Percentiles rank a stretch among this genome's conserved stretches.
These are phyloP conservation scores for Arabidopsis lyrata DNA, from an alignment of 441 rosid species.

Conservation along the genomic window DNA sequence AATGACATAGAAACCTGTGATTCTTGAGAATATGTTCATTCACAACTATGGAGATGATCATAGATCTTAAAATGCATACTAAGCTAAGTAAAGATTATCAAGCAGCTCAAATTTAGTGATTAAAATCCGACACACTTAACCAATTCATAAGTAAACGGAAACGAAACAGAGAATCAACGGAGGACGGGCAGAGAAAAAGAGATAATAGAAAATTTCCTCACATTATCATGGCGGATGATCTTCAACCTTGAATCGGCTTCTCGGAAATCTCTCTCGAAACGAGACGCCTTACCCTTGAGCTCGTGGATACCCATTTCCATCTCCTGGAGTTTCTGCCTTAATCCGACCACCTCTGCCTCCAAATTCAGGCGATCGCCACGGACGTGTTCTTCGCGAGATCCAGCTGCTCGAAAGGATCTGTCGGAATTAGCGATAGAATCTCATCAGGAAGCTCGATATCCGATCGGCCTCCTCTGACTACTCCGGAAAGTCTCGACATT, in stretches of 20 bases:
- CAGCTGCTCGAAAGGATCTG: slow-evolving; percentile 83
- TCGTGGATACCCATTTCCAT: slow-evolving; percentile 61
- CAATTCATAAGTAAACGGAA: too few species aligned
- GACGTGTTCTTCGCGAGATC: slow-evolving; percentile 93
- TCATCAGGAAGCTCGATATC: slow-evolving; percentile 71
- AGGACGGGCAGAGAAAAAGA: too few species aligned
- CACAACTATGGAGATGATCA: not conserved
- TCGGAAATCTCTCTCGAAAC: slow-evolving; percentile 53
- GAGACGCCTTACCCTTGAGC: slow-evolving; percentile 55
- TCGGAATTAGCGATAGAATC: slow-evolving; percentile 69
- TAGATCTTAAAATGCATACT: not conserved
- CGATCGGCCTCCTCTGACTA: slow-evolving; percentile 49
- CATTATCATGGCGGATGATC: slow-evolving; percentile 62
- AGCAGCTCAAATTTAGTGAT: too few species aligned
- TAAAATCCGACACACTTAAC: too few species aligned
- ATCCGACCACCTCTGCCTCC: slow-evolving; percentile 57
- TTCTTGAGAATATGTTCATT: not conserved
- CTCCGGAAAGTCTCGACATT: slow-evolving; percentile 43
- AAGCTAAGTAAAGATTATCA: too few species aligned
- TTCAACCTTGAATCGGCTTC: slow-evolving; percentile 65
- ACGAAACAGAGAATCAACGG: too few species aligned
- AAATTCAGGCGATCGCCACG: slow-evolving; percentile 78
- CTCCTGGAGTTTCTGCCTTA: slow-evolving; percentile 56
- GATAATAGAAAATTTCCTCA: slow-evolving; percentile 31
- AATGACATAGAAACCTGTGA: not conserved